These are phyloP conservation scores for Phytophthora cajani DNA, from an alignment of 352 stramenopile genomes.

Conservation along the genomic window DNA sequence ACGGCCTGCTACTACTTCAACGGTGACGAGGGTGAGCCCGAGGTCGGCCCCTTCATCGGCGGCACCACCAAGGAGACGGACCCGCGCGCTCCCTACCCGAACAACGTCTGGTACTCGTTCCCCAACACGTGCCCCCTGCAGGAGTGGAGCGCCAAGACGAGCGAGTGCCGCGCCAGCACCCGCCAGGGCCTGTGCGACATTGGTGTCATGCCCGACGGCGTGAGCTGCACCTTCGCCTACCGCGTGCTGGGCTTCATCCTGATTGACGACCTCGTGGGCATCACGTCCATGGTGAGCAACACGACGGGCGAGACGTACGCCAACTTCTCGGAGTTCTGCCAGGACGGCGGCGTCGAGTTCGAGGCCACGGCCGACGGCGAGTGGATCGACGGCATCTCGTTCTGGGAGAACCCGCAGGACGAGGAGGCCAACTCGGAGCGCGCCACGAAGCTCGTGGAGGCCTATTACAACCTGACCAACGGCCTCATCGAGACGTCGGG, in stretches of 20 bases:
- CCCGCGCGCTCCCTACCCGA: slow-evolving; percentile 65
- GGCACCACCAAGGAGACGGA: slow-evolving; percentile 56
- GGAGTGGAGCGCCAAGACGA: slow-evolving; percentile 55
- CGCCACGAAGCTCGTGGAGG: slow-evolving; percentile 53
- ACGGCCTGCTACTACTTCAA: slow-evolving; percentile 79
- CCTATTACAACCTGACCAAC: slow-evolving; percentile 63
- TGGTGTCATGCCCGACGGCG: slow-evolving; percentile 61
- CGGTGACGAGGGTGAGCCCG: slow-evolving; percentile 61
- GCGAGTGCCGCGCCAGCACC: slow-evolving; percentile 50
- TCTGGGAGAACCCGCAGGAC: slow-evolving; percentile 76
- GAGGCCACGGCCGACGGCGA: slow-evolving; percentile 40
- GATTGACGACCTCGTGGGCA: slow-evolving; percentile 82
- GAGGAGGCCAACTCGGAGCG: slow-evolving; percentile 58
- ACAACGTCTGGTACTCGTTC: slow-evolving; percentile 84
- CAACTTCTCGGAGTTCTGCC: slow-evolving; percentile 74
- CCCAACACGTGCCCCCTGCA: slow-evolving; percentile 73
- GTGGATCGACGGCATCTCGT: slow-evolving; percentile 66
- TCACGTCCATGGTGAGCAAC: slow-evolving; percentile 70
- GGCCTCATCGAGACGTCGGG: slow-evolving; percentile 42
- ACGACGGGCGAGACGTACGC: slow-evolving; percentile 52
- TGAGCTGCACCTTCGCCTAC: slow-evolving; percentile 71
- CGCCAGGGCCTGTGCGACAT: slow-evolving; percentile 63
- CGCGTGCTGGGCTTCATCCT: slow-evolving; percentile 64
- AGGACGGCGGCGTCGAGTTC: slow-evolving; percentile 70
- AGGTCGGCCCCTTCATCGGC: slow-evolving; percentile 77